A percentile compares a stretch with the other conserved stretches of the same genome.
Conservation (phyloP, 352 stramenopile species). For the Thalassiosira oceanica region DNA sequence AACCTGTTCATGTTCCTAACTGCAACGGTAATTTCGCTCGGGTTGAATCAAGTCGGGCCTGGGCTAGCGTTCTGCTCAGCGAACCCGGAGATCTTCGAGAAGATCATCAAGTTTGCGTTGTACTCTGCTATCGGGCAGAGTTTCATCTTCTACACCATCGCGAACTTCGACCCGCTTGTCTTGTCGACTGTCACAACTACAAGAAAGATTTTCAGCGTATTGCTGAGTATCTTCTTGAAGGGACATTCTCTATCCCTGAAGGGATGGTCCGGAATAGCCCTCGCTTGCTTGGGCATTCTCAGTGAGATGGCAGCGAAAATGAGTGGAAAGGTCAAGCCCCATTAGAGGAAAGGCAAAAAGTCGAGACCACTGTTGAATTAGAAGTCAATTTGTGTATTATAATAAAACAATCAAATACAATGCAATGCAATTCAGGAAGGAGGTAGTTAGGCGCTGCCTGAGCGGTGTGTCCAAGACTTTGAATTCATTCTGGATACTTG, state of each 20-base stretch:
- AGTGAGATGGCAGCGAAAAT: constrained; percentile 67
- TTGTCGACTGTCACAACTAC: constrained; percentile 98
- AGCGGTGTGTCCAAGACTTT: too few species aligned
- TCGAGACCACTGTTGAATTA: too few species aligned
- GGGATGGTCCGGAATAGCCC: constrained; percentile 76
- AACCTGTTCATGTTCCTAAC: constrained; percentile 84
- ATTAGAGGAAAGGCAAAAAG: constrained; percentile 37
- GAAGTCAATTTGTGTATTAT: too few species aligned
- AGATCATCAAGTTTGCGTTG: constrained; percentile 89
- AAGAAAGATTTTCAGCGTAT: constrained; percentile 97
- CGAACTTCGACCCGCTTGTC: constrained; percentile 95
- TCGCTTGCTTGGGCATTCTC: constrained; percentile 76
- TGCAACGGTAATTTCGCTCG: constrained; percentile 74
- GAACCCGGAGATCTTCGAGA: constrained; percentile 82
- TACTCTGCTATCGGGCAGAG: constrained; percentile 92
- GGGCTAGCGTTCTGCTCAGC: constrained; percentile 78
- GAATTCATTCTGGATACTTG: too few species aligned
- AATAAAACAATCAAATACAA: too few species aligned
- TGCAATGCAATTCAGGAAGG: too few species aligned
- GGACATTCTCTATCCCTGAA: constrained; percentile 90
- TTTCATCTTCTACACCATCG: constrained; percentile 96
- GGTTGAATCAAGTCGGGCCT: constrained; percentile 71
- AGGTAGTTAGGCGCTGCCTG: too few species aligned
- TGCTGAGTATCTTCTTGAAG: constrained; percentile 97
- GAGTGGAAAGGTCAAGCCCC: constrained; percentile 37